phyloP scores from a whole-genome alignment of 2,329 filamentous ascomycete species.

The Cladosporium sp. region DNA sequence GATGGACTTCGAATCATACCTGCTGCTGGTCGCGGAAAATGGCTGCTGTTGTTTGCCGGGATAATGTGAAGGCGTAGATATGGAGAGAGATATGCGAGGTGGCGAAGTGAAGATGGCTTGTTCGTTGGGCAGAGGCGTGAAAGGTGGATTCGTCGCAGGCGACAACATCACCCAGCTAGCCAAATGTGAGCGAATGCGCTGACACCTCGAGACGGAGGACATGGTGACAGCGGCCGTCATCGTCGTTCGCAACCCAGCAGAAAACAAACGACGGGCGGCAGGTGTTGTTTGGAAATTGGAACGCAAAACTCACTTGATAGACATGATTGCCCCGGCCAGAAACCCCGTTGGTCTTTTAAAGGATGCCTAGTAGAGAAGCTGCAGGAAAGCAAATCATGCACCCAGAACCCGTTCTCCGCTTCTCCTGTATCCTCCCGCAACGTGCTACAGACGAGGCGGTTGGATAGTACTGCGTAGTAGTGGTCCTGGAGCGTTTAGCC shows the following conservation, averaged over 20 bases:
- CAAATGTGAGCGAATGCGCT: constrained; percentile 15
- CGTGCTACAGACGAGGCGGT: constrained; percentile 9
- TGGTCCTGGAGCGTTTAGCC: constrained; percentile 5
- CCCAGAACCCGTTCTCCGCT: constrained; percentile 10
- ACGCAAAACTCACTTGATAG: constrained; percentile 21
- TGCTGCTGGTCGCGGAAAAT: constrained; percentile 24
- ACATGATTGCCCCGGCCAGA: constrained; percentile 18
- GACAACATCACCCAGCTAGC: constrained; percentile 89
- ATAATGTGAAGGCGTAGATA: constrained; percentile 53
- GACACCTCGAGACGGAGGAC: constrained; percentile 4
- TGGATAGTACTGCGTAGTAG: no score
- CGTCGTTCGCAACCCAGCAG: background rate
- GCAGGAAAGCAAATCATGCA: constrained; percentile 4
- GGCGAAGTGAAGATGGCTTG: constrained; percentile 76
- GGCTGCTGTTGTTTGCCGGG: constrained; percentile 54
- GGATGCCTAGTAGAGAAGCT: background rate
- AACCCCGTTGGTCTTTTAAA: constrained; percentile 1
- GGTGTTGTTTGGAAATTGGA: no score
- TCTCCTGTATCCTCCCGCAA: constrained; percentile 6
- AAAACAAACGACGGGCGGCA: background rate
- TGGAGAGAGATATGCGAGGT: constrained; percentile 69
- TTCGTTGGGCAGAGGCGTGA: constrained; percentile 82
- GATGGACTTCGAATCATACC: background rate
- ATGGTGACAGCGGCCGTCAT: background rate
- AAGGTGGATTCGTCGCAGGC: constrained; percentile 50